These are phyloP conservation scores for Eutrema salsugineum DNA, from an alignment of 441 rosid genomes.

Conservation along the genomic window DNA sequence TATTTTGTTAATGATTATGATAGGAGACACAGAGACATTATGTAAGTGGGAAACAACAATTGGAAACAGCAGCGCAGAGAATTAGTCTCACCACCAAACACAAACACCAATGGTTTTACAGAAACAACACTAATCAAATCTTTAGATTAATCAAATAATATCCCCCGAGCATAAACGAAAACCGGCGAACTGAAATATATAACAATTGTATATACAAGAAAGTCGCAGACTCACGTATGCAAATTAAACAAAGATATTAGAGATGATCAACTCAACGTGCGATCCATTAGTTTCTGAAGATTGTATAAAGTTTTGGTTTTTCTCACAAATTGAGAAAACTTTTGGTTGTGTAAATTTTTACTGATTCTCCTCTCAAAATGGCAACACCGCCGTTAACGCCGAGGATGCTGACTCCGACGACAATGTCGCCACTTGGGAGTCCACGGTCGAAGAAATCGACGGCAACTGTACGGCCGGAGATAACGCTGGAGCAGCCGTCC, in stretches of 20 bases:
- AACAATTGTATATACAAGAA: background rate
- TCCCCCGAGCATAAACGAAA: slow-evolving; percentile 28
- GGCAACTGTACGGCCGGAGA: slow-evolving; percentile 20
- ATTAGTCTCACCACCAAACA: slow-evolving; percentile 4
- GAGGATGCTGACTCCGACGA: slow-evolving; percentile 27
- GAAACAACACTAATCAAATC: background rate
- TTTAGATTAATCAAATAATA: slow-evolving; percentile 4
- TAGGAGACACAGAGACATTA: slow-evolving; percentile 10
- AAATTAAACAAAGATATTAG: background rate
- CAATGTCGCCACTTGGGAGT: slow-evolving; percentile 31
- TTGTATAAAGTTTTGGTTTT: slow-evolving; percentile 19
- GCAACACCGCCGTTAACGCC: slow-evolving; percentile 40
- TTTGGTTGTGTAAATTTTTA: background rate
- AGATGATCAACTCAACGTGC: slow-evolving; percentile 15
- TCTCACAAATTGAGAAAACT: background rate
- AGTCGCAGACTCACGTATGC: slow-evolving; percentile 26
- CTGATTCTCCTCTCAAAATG: background rate
- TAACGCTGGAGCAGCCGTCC: slow-evolving; percentile 30
- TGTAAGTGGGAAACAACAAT: slow-evolving; percentile 32
- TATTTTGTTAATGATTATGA: background rate
- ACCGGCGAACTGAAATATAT: slow-evolving; percentile 23
- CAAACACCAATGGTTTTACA: background rate
- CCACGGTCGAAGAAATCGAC: slow-evolving; percentile 26
- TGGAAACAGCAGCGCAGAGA: slow-evolving; percentile 27
- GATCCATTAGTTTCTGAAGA: slow-evolving; percentile 11